These are phyloP conservation scores for Byssoonygena ceratinophila DNA, from an alignment of 2,329 filamentous ascomycete species.

Conservation along the genomic window DNA sequence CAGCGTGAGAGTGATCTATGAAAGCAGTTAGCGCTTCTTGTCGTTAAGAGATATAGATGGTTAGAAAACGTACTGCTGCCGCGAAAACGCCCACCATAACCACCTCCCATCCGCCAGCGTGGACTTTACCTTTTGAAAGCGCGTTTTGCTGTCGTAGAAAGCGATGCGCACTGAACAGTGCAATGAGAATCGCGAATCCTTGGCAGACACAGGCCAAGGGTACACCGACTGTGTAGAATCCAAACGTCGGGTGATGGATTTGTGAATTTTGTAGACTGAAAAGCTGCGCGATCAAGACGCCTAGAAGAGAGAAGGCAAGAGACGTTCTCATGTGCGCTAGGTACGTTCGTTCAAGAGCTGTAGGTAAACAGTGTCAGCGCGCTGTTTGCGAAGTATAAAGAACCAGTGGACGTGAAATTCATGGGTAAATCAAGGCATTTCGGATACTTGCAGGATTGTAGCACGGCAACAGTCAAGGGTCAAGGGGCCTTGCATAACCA, in stretches of 20 bases:
- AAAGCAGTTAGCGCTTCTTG: neutral
- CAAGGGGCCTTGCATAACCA: too few relatives aligned
- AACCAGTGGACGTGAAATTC: too few relatives aligned
- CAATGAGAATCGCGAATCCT: slow-evolving; percentile 36
- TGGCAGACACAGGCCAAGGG: slow-evolving; percentile 47
- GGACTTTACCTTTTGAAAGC: slow-evolving; percentile 35
- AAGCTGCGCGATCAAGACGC: slow-evolving; percentile 56
- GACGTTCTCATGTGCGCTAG: slow-evolving; percentile 64
- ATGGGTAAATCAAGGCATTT: too few relatives aligned
- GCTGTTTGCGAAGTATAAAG: too few relatives aligned
- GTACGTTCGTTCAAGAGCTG: slow-evolving; percentile 65
- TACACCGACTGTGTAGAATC: slow-evolving; percentile 51
- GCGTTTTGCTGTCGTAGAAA: slow-evolving; percentile 49
- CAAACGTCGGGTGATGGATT: slow-evolving; percentile 37
- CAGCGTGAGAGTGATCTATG: slow-evolving; percentile 12
- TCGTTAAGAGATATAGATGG: too few relatives aligned
- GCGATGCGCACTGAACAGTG: slow-evolving; percentile 42
- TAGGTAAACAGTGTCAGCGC: neutral
- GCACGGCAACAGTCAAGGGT: too few relatives aligned
- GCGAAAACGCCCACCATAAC: slow-evolving; percentile 9
- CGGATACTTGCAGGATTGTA: too few relatives aligned
- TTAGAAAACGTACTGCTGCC: slow-evolving; percentile 13
- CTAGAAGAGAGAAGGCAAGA: slow-evolving; percentile 55
- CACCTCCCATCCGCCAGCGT: slow-evolving; percentile 36
- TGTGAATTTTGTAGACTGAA: slow-evolving; percentile 49